Conservation (phyloP, 305 asterid species). For the Solanum hybrid region DNA sequence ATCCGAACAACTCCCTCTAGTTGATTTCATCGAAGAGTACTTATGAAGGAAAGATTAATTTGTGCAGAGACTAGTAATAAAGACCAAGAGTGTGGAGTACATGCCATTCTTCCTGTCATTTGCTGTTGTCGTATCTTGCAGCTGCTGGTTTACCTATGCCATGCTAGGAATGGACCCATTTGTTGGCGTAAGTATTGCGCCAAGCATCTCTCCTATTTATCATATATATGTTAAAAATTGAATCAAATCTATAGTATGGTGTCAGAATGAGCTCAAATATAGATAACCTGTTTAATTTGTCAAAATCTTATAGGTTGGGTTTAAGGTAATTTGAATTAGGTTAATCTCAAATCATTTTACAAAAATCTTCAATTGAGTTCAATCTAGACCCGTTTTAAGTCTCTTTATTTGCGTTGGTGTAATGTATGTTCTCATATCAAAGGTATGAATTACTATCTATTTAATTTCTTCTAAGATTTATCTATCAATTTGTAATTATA, state of each 20-base stretch:
- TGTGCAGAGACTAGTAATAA: conserved; percentile 28
- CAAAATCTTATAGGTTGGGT: background rate
- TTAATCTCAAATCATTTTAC: too few relatives aligned
- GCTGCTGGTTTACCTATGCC: conserved; percentile 4
- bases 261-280: too few relatives aligned
- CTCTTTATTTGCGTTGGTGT: background rate
- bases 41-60: background rate
- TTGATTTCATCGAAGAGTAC: background rate
- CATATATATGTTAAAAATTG: background rate
- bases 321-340: too few relatives aligned
- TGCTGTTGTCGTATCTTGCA: conserved; percentile 24
- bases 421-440: background rate
- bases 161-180: conserved; percentile 38
- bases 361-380: background rate
- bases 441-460: too few relatives aligned
- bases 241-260: background rate
- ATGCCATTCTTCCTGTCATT: conserved; percentile 19
- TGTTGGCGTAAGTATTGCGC: background rate
- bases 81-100: conserved; percentile 44
- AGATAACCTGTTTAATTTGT: too few relatives aligned
- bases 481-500: background rate
- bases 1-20: too few relatives aligned
- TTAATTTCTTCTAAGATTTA: too few relatives aligned
- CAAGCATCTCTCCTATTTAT: background rate
- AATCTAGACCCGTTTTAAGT: too few relatives aligned